Evolutionary conservation across 352 stramenopile genomes (phyloP), one percentile per base, ranked within the genome.

Genomic region (Phytopythium cucurbitacearum): DNA sequence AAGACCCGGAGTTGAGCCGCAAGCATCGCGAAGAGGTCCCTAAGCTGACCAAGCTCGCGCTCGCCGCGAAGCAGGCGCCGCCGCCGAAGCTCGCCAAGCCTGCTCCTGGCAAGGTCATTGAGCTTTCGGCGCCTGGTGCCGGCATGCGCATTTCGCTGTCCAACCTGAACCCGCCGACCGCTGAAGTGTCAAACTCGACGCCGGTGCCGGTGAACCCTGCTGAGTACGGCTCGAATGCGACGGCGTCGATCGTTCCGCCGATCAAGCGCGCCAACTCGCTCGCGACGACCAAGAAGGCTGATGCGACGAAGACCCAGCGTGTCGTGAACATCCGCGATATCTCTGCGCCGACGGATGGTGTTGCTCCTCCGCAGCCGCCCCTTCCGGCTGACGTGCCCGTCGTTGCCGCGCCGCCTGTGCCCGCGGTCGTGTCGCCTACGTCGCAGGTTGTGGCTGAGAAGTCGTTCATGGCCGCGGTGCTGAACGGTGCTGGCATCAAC

Each of bases 21-120:
- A 89, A 87, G 57, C 81, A 91, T 59, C 84, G 84, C 51, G 84
- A 94, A 46, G 84, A 94, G 60, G 84, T 94, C 39, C 81, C 84
- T 15, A 77, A 80, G 7, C 59, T 94, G 13, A 94, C 83, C 32
- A 94, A 94, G 71, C 66, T 92, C 7, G 77, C 79, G 44, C 73
- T 86, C 47, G 72, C 72, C 16, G 76, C 73, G 37, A 94, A 90
- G 73, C 78, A 86, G 62, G 68, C 66, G 43, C 61, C 64, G 46
- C 53, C 75, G 1, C 68, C 74, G 40, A 67, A 75, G n/a, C 69
- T 69, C 42, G 54, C 61, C 21, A 28, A 28, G 21, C 21, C 21
- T 28, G 21, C 21, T 28, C 21, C 65, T 6, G 67, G 64, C 15
- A 72, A 78, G 56, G 60, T 66, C 1, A 73, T 80, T 33, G 69